These are phyloP conservation scores for Mrakia frigida DNA, from an alignment of 768 basidiomycete species.

Conservation along the genomic window DNA sequence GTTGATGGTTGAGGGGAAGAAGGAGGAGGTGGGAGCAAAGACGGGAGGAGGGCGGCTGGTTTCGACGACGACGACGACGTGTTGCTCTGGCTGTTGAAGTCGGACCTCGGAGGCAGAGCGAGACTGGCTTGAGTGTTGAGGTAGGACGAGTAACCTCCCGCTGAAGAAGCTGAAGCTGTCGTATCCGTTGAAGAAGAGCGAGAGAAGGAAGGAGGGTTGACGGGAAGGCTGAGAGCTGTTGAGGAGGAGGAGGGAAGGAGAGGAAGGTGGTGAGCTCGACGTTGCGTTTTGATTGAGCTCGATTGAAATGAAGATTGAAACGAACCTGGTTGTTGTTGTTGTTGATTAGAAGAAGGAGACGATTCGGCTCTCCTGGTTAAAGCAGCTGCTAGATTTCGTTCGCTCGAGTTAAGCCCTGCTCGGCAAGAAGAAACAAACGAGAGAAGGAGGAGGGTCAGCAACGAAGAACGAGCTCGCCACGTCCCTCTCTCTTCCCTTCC, in stretches of 20 bases:
- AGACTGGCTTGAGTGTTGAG: neutral
- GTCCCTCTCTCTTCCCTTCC: no score
- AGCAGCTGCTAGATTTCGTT: neutral
- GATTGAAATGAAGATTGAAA: neutral
- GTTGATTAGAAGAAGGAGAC: neutral
- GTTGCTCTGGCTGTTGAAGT: no score
- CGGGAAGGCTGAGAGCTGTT: neutral
- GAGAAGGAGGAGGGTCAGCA: neutral
- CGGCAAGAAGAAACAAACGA: neutral
- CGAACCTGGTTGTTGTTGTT: neutral
- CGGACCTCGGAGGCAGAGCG: neutral
- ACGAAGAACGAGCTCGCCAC: neutral
- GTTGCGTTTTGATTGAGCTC: no score
- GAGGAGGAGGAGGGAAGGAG: neutral
- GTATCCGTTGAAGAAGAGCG: neutral
- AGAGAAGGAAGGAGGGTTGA: neutral
- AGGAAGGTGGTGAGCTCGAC: no score
- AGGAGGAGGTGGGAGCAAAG: neutral
- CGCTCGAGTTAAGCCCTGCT: neutral
- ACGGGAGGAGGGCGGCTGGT: neutral
- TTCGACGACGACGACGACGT: no score
- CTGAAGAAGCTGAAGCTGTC: neutral
- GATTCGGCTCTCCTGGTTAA: neutral
- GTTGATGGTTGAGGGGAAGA: neutral
- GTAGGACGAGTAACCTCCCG: neutral